A percentile compares a stretch with the other conserved stretches of the same genome.
These are phyloP conservation scores for Malassezia sympodialis DNA, from an alignment of 1,284 basidiomycete species.

Conservation along the genomic window DNA sequence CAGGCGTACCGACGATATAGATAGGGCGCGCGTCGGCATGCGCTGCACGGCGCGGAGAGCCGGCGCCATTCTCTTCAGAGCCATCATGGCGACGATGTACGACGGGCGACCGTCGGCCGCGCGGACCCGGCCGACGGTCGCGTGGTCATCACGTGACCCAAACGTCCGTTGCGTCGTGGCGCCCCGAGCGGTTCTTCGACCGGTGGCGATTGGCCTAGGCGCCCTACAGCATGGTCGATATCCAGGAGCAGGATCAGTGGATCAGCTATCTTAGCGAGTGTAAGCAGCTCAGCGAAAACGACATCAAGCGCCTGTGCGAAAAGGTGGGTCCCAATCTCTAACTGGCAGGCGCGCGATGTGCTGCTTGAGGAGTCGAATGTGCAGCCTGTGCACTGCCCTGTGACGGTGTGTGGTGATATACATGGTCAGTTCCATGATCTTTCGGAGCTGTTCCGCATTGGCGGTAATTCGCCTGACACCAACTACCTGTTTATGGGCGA, in stretches of 20 bases:
- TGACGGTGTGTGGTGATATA: conserved; percentile 59
- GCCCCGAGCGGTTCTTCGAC: neutral
- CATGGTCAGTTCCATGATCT: conserved; percentile 96
- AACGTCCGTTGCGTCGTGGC: neutral
- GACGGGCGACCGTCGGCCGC: neutral
- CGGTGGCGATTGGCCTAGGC: neutral
- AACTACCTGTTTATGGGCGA: conserved; percentile 99
- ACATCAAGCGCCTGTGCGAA: conserved; percentile 97
- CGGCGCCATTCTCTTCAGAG: conserved; percentile 4
- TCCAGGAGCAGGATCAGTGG: conserved; percentile 56
- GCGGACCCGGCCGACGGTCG: neutral
- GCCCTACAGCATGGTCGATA: conserved; percentile 35
- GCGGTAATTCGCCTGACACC: conserved; percentile 97
- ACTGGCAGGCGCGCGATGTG: conserved; percentile 76
- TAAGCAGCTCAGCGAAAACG: conserved; percentile 89
- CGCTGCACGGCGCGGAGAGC: conserved; percentile 1
- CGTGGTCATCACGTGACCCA: conserved; percentile 12
- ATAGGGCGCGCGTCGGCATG: conserved; percentile 3
- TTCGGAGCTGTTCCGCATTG: conserved; percentile 96
- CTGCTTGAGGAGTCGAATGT: conserved; percentile 60
- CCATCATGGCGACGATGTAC: conserved; percentile 6
- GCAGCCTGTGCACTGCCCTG: conserved; percentile 84
- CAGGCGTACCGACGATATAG: neutral
- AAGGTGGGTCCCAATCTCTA: conserved; percentile 59
- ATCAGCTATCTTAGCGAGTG: conserved; percentile 94